phyloP scores from a whole-genome alignment of 1,139 yeast species.

The Pichia sp. region DNA sequence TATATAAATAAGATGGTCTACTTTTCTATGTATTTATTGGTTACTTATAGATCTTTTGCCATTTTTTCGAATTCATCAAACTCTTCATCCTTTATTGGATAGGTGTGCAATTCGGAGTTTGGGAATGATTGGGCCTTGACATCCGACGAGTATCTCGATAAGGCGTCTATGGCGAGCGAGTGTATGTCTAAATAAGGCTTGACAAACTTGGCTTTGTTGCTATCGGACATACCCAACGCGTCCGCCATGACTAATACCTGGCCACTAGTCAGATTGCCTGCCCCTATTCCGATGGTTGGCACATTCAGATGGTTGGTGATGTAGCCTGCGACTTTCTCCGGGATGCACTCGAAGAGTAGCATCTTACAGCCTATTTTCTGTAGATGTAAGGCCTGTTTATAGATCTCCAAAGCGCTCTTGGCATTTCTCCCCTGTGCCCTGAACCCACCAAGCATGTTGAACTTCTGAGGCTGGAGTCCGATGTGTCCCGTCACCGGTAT shows the following conservation, averaged over 20 bases:
- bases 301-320: conserved; percentile 57
- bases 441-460: conserved; percentile 78
- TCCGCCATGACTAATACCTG: conserved; percentile 90
- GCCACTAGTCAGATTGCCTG: conserved; percentile 80
- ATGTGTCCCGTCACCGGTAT: conserved; percentile 91
- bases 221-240: conserved; percentile 68
- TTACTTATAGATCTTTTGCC: conserved; percentile 20
- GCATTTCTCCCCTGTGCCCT: conserved; percentile 73
- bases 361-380: conserved; percentile 77
- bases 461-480: conserved; percentile 88
- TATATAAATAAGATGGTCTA: conserved; percentile 18
- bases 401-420: conserved; percentile 52
- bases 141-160: conserved; percentile 54
- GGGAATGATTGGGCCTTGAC: conserved; percentile 60
- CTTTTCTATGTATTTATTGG: background rate
- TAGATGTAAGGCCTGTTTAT: conserved; percentile 62
- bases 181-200: conserved; percentile 59
- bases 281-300: conserved; percentile 96
- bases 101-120: conserved; percentile 56
- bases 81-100: conserved; percentile 64
- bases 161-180: conserved; percentile 47
- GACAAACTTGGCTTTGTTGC: conserved; percentile 62
- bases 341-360: conserved; percentile 80
- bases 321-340: conserved; percentile 62
- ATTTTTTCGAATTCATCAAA: conserved; percentile 43